Percentiles rank a stretch among this genome's conserved stretches.
These are phyloP conservation scores for Calocybe gambosa DNA, from an alignment of 1,284 basidiomycete species.

Conservation along the genomic window DNA sequence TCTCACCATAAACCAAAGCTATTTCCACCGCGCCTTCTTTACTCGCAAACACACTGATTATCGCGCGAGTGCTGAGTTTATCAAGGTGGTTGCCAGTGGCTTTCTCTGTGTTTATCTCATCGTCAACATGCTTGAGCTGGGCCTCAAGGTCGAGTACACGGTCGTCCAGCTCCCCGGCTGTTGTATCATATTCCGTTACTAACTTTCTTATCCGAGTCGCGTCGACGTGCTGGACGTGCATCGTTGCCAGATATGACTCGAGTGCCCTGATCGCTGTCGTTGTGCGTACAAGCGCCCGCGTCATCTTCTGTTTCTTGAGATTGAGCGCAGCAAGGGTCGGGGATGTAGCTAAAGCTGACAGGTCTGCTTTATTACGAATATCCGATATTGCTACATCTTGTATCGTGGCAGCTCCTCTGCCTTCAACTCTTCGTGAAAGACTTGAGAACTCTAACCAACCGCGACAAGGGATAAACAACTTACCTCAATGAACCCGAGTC, in stretches of 20 bases:
- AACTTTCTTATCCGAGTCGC: constrained; percentile 23
- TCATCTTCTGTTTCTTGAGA: constrained; percentile 13
- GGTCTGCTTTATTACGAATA: background rate
- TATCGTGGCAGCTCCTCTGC: constrained; percentile 22
- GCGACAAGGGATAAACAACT: background rate
- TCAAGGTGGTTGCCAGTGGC: constrained; percentile 15
- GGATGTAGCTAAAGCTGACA: constrained; percentile 1
- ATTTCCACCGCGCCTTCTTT: constrained; percentile 28
- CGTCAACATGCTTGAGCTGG: constrained; percentile 17
- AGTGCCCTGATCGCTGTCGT: constrained; percentile 17
- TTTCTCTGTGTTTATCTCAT: constrained; percentile 21
- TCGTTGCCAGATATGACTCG: constrained; percentile 21
- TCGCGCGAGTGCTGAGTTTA: constrained; percentile 20
- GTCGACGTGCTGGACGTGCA: constrained; percentile 26
- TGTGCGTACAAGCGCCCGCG: constrained; percentile 21
- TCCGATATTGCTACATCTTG: constrained; percentile 22
- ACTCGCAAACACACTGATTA: constrained; percentile 29
- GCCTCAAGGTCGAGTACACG: constrained; percentile 22
- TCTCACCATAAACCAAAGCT: constrained; percentile 29
- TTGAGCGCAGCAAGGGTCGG: constrained; percentile 12
- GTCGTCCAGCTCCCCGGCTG: constrained; percentile 27
- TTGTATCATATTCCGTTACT: constrained; percentile 26
- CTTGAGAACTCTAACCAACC: background rate
- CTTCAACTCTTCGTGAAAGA: constrained; percentile 21
- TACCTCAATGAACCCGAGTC: constrained; percentile 29